A percentile compares a stretch with the other conserved stretches of the same genome.
Conservation (phyloP, 805 yeast genomes). For the Scheffersomyces amazonensis region DNA sequence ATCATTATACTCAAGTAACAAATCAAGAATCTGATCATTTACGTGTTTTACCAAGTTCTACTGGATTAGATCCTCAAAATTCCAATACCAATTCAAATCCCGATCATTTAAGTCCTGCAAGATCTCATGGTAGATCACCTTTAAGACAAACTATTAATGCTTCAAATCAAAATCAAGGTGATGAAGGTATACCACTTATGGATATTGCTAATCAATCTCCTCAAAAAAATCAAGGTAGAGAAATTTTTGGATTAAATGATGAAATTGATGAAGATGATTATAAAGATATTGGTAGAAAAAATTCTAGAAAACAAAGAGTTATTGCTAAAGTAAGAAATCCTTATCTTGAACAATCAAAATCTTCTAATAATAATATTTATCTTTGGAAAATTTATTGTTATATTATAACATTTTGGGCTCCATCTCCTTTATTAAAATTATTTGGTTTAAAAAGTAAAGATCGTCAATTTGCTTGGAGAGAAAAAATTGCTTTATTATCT, state of each 20-base stretch:
- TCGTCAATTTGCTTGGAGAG: constrained; percentile 96
- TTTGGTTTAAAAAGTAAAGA: constrained; percentile 78
- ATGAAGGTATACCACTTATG: constrained; percentile 44
- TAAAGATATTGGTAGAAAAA: constrained; percentile 2
- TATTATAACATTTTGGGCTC: constrained; percentile 87
- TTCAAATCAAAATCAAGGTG: constrained; percentile 11
- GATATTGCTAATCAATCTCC: constrained; percentile 21
- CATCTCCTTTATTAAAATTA: constrained; percentile 63
- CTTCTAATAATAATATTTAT: constrained; percentile 25
- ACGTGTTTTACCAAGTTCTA: constrained; percentile 62
- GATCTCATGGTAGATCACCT: constrained; percentile 2
- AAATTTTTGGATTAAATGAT: constrained; percentile 60
- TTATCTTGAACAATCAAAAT: constrained; percentile 5
- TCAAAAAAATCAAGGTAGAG: constrained; percentile 37
- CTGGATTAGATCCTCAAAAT: constrained; percentile 61
- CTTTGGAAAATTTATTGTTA: constrained; percentile 85
- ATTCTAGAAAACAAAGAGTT: constrained; percentile 1
- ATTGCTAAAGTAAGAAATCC: constrained; percentile 6
- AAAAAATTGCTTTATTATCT: constrained; percentile 81
- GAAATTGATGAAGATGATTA: constrained; percentile 37
- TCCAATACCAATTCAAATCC: constrained; percentile 7
- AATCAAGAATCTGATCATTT: constrained; percentile 62
- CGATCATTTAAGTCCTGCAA: constrained; percentile 6
- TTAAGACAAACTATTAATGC: not conserved
- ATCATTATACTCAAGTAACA: constrained; percentile 73